Conservation (phyloP, 1,284 basidiomycete species). For the Earliella scabrosa region DNA sequence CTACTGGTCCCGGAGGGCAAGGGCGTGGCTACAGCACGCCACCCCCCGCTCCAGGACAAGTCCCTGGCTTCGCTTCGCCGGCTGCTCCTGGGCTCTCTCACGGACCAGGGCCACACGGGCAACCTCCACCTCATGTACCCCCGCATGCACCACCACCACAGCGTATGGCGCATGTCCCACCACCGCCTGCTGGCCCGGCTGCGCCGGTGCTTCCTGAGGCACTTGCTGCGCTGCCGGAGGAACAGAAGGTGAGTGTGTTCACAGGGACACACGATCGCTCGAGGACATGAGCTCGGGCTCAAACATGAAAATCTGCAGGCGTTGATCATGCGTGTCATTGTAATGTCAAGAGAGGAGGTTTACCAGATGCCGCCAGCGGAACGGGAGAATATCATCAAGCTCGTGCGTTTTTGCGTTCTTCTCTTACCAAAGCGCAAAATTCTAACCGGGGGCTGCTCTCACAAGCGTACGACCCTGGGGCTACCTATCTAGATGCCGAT, state of each 20-base stretch:
- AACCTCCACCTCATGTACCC: constrained; percentile 1
- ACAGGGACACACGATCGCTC: not conserved
- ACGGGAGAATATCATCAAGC: constrained; percentile 66
- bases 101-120: not conserved
- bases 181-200: constrained; percentile 17
- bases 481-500: constrained; percentile 34
- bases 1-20: not conserved
- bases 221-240: constrained; percentile 65
- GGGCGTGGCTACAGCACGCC: constrained; percentile 21
- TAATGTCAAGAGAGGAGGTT: constrained; percentile 75
- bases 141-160: constrained; percentile 21
- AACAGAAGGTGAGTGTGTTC: constrained; percentile 60
- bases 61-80: constrained; percentile 10
- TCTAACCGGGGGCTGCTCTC: constrained; percentile 3
- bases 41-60: constrained; percentile 19
- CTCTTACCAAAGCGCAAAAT: not conserved
- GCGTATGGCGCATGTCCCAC: constrained; percentile 15
- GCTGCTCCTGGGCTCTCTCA: constrained; percentile 9
- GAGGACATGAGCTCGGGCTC: not conserved
- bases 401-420: constrained; percentile 49
- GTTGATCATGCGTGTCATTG: constrained; percentile 67
- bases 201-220: constrained; percentile 46
- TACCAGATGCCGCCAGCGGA: constrained; percentile 62
- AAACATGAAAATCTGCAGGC: constrained; percentile 42
- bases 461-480: constrained; percentile 43